These are phyloP conservation scores for Chondrus crispus DNA, from an alignment of 23 red algal species.

Conservation along the genomic window DNA sequence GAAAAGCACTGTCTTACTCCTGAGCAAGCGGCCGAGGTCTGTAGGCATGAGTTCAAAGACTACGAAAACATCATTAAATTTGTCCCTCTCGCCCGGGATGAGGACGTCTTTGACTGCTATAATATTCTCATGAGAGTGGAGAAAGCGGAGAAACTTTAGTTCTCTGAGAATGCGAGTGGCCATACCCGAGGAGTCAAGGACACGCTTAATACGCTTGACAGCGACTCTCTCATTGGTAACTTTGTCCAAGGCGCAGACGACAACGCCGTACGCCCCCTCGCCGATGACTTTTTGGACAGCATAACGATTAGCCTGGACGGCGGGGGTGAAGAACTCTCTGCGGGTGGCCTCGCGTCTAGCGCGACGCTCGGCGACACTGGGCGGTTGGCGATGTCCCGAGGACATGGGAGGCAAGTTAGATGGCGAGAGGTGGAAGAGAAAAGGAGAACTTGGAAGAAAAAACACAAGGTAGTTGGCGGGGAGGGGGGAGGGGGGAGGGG, in stretches of 20 bases:
- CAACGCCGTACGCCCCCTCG: conserved; percentile 94
- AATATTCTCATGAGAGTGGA: conserved; percentile 94
- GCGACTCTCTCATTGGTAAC: conserved; percentile 80
- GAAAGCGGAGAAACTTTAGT: conserved; percentile 92
- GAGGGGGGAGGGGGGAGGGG: background rate
- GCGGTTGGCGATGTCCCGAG: background rate
- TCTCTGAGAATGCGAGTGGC: conserved; percentile 93
- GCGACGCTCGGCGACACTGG: conserved; percentile 39
- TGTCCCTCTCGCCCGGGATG: conserved; percentile 71
- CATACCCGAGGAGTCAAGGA: conserved; percentile 77
- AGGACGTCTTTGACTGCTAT: conserved; percentile 86
- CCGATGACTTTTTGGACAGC: conserved; percentile 74
- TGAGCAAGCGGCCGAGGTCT: conserved; percentile 79
- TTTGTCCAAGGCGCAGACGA: conserved; percentile 78
- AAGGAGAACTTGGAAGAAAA: background rate
- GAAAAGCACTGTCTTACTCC: conserved; percentile 67
- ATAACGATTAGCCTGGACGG: conserved; percentile 58
- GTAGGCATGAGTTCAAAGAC: conserved; percentile 98
- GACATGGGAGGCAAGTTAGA: background rate
- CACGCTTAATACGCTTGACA: conserved; percentile 87
- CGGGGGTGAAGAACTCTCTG: conserved; percentile 53
- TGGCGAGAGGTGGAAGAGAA: background rate
- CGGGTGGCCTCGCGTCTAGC: conserved; percentile 29
- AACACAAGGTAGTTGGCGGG: conserved; percentile 3
- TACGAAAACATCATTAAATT: conserved; percentile 90